Percentiles rank a stretch among this genome's conserved stretches.
phyloP scores from a whole-genome alignment of 2,329 filamentous ascomycete species.

The Sodiomyces alkalinus region DNA sequence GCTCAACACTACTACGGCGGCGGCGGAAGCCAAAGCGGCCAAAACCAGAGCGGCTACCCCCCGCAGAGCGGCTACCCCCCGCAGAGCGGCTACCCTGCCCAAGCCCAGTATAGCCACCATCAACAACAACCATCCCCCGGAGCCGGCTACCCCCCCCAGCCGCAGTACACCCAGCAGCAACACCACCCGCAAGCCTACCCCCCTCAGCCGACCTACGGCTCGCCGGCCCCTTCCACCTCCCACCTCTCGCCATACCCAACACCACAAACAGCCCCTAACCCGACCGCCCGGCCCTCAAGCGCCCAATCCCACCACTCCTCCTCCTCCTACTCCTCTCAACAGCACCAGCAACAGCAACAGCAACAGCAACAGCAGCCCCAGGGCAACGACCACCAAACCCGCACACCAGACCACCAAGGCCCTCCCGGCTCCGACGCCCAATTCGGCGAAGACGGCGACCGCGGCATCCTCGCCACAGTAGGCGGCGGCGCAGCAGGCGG shows the following conservation, averaged over 20 bases:
- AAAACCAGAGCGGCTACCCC: slow-evolving; percentile 3
- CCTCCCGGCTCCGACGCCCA: slow-evolving; percentile 7
- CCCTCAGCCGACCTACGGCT: slow-evolving; percentile 1
- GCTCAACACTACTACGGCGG: slow-evolving; percentile 11
- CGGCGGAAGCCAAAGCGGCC: slow-evolving; percentile 1
- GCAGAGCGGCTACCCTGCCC: slow-evolving; percentile 2
- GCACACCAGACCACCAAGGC: slow-evolving; percentile 1
- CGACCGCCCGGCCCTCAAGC: slow-evolving; percentile 2
- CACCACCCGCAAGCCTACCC: slow-evolving; percentile 2
- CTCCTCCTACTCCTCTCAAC: not conserved
- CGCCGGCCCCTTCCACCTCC: slow-evolving; percentile 1
- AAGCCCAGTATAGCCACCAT: too few species aligned
- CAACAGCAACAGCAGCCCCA: slow-evolving; percentile 1
- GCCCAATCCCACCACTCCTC: slow-evolving; percentile 3
- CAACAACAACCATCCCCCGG: too few species aligned
- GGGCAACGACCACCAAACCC: slow-evolving; percentile 4
- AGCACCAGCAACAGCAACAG: not conserved
- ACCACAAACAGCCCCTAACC: not conserved
- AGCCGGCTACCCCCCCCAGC: slow-evolving; percentile 4
- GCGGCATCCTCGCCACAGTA: slow-evolving; percentile 38
- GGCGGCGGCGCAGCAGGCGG: slow-evolving; percentile 37
- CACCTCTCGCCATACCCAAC: slow-evolving; percentile 2
- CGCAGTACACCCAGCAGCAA: slow-evolving; percentile 5
- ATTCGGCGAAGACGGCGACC: slow-evolving; percentile 26
- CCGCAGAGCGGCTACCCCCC: slow-evolving; percentile 2